A percentile compares a stretch with the other conserved stretches of the same genome.
phyloP scores from a whole-genome alignment of 2,329 filamentous ascomycete genomes.

The Fusarium robinianum region DNA sequence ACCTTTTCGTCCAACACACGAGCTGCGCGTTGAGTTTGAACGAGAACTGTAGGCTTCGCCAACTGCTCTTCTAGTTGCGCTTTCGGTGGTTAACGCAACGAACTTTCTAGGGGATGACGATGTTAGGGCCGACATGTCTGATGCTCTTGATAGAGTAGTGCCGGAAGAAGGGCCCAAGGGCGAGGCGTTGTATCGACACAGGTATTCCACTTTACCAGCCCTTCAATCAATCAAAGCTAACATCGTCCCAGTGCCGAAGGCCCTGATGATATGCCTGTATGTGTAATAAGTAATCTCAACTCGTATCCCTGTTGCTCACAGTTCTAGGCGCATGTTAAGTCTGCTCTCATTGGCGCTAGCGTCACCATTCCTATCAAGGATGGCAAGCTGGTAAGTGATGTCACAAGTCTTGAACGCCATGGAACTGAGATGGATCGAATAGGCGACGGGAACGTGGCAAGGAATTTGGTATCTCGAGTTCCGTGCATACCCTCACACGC shows the following conservation, averaged over 20 bases:
- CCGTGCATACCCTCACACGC: slow-evolving; percentile 71
- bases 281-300: slow-evolving; percentile 16
- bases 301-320: not conserved
- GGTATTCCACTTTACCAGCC: slow-evolving; percentile 31
- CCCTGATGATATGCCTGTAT: slow-evolving; percentile 87
- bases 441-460: slow-evolving; percentile 75
- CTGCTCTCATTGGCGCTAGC: slow-evolving; percentile 83
- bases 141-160: slow-evolving; percentile 88
- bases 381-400: slow-evolving; percentile 72
- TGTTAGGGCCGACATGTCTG: slow-evolving; percentile 91
- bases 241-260: slow-evolving; percentile 70
- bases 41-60: slow-evolving; percentile 73
- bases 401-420: no score
- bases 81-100: slow-evolving; percentile 45
- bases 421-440: no score
- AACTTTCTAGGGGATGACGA: slow-evolving; percentile 63
- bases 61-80: no score
- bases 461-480: slow-evolving; percentile 97
- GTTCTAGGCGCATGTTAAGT: slow-evolving; percentile 84
- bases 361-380: slow-evolving; percentile 90
- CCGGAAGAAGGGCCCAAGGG: slow-evolving; percentile 75
- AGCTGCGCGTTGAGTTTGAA: slow-evolving; percentile 89
- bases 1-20: slow-evolving; percentile 95
- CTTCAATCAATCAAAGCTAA: not conserved
- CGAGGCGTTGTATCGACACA: slow-evolving; percentile 77